Percentiles rank a stretch among this genome's conserved stretches.
Evolutionary conservation across 2,329 filamentous ascomycete genomes (phyloP).

Genomic region (Graphilbum fragrans): DNA sequence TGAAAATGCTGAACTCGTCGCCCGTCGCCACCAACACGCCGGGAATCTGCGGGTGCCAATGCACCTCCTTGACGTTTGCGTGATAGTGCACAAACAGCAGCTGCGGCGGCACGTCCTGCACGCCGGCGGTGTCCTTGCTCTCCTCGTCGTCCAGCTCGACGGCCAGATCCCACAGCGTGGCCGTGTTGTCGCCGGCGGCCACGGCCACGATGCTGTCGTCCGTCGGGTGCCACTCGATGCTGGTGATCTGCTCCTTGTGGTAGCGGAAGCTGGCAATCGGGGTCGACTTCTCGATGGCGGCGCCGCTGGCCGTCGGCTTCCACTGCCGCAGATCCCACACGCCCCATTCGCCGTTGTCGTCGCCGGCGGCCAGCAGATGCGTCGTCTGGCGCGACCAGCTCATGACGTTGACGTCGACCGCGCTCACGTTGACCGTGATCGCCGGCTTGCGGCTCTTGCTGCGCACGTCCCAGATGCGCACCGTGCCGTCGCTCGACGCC

Average conservation of each 20-base stretch:
- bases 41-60: slow-evolving; percentile 96
- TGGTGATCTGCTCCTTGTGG: slow-evolving; percentile 94
- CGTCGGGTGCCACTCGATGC: slow-evolving; percentile 92
- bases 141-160: slow-evolving; percentile 97
- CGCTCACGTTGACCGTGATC: slow-evolving; percentile 72
- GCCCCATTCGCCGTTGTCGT: slow-evolving; percentile 86
- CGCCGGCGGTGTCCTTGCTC: slow-evolving; percentile 75
- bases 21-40: slow-evolving; percentile 84
- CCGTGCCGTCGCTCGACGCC: slow-evolving; percentile 83
- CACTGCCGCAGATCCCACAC: slow-evolving; percentile 96
- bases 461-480: slow-evolving; percentile 91
- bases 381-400: slow-evolving; percentile 85
- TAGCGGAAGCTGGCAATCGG: slow-evolving; percentile 91
- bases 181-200: slow-evolving; percentile 82
- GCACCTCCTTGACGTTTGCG: slow-evolving; percentile 85
- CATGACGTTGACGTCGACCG: slow-evolving; percentile 88
- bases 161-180: slow-evolving; percentile 92
- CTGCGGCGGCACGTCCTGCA: slow-evolving; percentile 86
- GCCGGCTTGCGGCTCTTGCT: slow-evolving; percentile 84
- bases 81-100: slow-evolving; percentile 95
- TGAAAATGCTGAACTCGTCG: slow-evolving; percentile 75
- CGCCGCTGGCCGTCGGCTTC: slow-evolving; percentile 49
- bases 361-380: slow-evolving; percentile 83
- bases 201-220: slow-evolving; percentile 94
- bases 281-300: slow-evolving; percentile 40